Evolutionary conservation across 805 yeast genomes (phyloP), one percentile per base, ranked within the genome.

Genomic region (Suhomyces xylopsoci): DNA sequence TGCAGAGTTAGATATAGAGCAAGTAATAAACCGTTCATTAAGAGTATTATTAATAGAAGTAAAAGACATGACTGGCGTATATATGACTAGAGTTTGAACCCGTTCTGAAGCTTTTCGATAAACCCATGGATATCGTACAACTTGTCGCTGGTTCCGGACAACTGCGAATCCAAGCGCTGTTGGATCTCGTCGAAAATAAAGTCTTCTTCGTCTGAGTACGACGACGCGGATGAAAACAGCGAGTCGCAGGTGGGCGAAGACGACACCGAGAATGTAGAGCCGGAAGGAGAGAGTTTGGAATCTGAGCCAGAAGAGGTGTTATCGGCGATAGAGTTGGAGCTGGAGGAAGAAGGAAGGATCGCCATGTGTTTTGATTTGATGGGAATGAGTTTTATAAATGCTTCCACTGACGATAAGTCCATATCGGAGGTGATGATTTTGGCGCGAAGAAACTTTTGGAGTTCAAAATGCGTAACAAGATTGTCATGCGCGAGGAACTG

Each of bases 111-210:
- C 36, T 58, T 58, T 15, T 45, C 41, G n/a, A 67, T 50, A 51
- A 70, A 66, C 48, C 55, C 58, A 30, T 51, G 52, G 19, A 67
- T 45, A 51, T 68, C 68, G 52, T 65, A 69, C 32, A 64, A 57
- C 52, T 64, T 61, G 45, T 62, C 62, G 38, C 57, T 52, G 30
- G 58, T 59, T 5, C 65, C 69, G n/a, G 59, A 45, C 17, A 62
- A 59, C 49, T 64, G 67, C 25, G 60, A 54, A 49, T 61, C 67
- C 45, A 65, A 49, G 17, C 54, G 58, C 46, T 55, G 57, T 53
- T 59, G 67, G 15, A 61, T 55, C 32, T 54, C 62, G 26, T 64
- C 71, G 51, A 67, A 68, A 26, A 64, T 54, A 26, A 55, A 62
- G 36, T 58, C 58, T 32, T 66, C 69, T 40, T 63, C 67, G 45